phyloP scores from a whole-genome alignment of 208 protist genomes.

The Crithidia fasciculata region DNA sequence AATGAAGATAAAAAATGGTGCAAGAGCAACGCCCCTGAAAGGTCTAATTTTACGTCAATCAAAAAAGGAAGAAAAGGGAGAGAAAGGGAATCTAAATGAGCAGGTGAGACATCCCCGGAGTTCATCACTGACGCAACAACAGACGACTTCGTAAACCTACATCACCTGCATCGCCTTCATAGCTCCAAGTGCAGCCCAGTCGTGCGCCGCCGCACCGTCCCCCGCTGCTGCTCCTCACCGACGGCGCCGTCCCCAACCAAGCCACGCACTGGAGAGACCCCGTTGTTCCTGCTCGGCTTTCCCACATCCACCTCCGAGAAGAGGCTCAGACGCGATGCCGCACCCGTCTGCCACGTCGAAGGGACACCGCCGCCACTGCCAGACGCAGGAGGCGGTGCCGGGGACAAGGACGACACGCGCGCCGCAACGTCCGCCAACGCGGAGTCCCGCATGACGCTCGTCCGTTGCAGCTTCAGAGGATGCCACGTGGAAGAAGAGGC shows the following conservation, averaged over 20 bases:
- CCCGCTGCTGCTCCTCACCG: neutral
- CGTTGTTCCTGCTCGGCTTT: slow-evolving; percentile 11
- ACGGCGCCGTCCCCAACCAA: neutral
- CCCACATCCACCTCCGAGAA: slow-evolving; percentile 18
- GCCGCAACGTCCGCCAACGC: neutral
- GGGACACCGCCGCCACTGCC: too few species aligned
- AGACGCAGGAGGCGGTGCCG: neutral
- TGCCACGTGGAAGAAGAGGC: slow-evolving; percentile 7
- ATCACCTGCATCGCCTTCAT: neutral
- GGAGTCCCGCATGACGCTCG: slow-evolving; percentile 3
- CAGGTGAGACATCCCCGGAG: too few species aligned
- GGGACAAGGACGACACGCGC: neutral
- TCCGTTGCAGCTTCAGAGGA: slow-evolving; percentile 18
- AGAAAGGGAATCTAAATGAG: neutral
- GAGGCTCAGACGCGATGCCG: slow-evolving; percentile 16
- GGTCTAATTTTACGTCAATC: neutral
- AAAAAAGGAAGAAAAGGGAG: slow-evolving; percentile 7
- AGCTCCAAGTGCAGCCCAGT: slow-evolving; percentile 30
- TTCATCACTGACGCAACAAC: too few species aligned
- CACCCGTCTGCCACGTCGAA: slow-evolving; percentile 8
- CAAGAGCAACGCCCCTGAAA: neutral
- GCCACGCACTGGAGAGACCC: neutral
- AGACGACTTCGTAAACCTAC: too few species aligned
- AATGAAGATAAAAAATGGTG: neutral
- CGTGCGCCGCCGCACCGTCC: slow-evolving; percentile 10